Evolutionary conservation across 345 rosid genomes (phyloP).

Genomic region (Luvunga scandens): DNA sequence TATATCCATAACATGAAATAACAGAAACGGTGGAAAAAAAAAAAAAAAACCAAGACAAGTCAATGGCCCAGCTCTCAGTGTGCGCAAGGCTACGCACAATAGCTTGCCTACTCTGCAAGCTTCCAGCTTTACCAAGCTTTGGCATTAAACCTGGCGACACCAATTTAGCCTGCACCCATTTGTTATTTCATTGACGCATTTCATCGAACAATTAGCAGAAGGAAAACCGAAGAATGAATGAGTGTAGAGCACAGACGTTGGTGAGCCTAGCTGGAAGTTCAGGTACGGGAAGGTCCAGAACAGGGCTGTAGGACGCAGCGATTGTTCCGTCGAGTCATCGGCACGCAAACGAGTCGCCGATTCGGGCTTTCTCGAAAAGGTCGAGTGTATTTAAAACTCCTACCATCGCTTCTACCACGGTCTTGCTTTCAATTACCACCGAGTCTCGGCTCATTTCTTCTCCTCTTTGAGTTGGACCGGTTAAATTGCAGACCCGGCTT

Average conservation of each 20-base stretch:
- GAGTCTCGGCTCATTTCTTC: slow-evolving; percentile 5
- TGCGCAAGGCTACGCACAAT: slow-evolving; percentile 89
- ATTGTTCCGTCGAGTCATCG: slow-evolving; percentile 79
- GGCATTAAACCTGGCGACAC: slow-evolving; percentile 90
- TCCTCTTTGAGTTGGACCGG: not conserved
- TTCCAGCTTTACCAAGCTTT: slow-evolving; percentile 89
- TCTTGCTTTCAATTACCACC: slow-evolving; percentile 31
- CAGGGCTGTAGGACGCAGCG: slow-evolving; percentile 46
- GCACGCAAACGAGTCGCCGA: slow-evolving; percentile 70
- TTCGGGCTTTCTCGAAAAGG: slow-evolving; percentile 69
- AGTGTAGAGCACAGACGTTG: slow-evolving; percentile 28
- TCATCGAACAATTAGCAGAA: slow-evolving; percentile 15
- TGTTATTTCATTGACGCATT: slow-evolving; percentile 23
- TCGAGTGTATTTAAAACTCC: slow-evolving; percentile 71
- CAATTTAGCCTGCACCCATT: slow-evolving; percentile 57
- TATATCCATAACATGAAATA: not conserved
- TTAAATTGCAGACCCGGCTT: not conserved
- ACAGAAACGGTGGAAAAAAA: not conserved
- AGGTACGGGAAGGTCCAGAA: slow-evolving; percentile 50
- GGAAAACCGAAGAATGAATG: not conserved
- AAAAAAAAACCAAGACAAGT: slow-evolving; percentile 70
- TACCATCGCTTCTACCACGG: slow-evolving; percentile 70
- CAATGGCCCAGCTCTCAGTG: slow-evolving; percentile 93
- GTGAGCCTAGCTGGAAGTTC: slow-evolving; percentile 82
- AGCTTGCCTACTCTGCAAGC: slow-evolving; percentile 90